Evolutionary conservation across 208 protist species (phyloP), one percentile per base, ranked within the genome.

Genomic region (Borovskyia barvae): DNA sequence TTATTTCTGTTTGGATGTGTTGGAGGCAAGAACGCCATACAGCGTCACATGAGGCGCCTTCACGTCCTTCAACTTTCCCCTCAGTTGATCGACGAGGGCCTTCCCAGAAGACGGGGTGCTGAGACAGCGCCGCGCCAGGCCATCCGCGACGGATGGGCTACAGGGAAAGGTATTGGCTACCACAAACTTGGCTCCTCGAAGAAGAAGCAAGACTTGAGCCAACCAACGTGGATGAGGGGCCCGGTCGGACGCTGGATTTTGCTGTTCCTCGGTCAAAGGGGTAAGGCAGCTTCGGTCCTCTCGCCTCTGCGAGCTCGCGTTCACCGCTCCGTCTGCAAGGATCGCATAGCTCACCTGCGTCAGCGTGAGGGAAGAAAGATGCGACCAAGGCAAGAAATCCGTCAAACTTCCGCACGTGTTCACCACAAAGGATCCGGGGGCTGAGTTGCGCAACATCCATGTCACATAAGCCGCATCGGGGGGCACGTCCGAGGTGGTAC

Each of bases 121-220:
- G 29, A 77, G 39, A 14, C 50, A 76, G 14, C 77, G 72, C 24
- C 76, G 80, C 11, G 75, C 61, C 5, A 87, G n/a, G 1, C 32
- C 55, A 51, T 85, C 73, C 6, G 55, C 33, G 11, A 63, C 67
- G 3, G 61, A 53, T 26, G 84, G 75, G 7, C 79, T 45, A 26
- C 74, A 60, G 5, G 80, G 60, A 39, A 87, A 70, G 9, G 57
- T 60, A 33, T 80, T 87, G 15, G 37, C 58, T 8, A 43, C 72
- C 37, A 90, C 62, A 49, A 71, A 85, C 17, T 79, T 78, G 4
- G 87, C 75, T 1, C 88, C 88, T 25, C 84, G 82, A 25, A 76
- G 46, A 4, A 94, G 66, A 25, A 92, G 59, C n/a, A 94, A 66
- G 14, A 88, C 51, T 20, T 75, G 66, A 26, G 75, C 24, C 47